Conservation (phyloP, 139 green algal species). For the Auxenochlorella protothecoides region DNA sequence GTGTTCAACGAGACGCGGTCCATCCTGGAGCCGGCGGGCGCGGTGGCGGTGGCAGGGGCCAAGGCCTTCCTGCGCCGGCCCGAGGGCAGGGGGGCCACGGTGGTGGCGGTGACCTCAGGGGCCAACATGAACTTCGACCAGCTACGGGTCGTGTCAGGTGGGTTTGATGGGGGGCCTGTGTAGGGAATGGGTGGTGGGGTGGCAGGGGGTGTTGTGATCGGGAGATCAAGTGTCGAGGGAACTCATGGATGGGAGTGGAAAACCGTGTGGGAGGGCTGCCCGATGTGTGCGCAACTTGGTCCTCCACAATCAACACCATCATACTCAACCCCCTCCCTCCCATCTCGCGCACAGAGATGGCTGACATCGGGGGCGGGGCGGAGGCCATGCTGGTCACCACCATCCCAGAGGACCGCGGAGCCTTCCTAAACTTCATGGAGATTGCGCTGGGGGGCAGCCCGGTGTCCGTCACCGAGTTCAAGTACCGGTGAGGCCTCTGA, state of each 20-base stretch:
- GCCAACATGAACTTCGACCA: constrained; percentile 97
- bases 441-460: constrained; percentile 21
- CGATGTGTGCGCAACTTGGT: background rate
- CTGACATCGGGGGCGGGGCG: constrained; percentile 63
- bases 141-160: constrained; percentile 66
- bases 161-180: background rate
- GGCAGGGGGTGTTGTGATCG: too few relatives aligned
- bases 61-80: constrained; percentile 40
- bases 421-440: constrained; percentile 57
- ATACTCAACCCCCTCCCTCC: background rate
- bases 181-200: too few relatives aligned
- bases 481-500: constrained; percentile 48
- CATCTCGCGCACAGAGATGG: constrained; percentile 58
- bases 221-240: too few relatives aligned
- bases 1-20: constrained; percentile 78
- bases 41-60: constrained; percentile 78
- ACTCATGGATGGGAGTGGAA: too few relatives aligned
- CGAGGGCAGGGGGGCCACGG: constrained; percentile 21
- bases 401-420: constrained; percentile 69
- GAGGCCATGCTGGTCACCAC: constrained; percentile 79
- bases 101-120: constrained; percentile 53
- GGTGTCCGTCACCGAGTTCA: constrained; percentile 80
- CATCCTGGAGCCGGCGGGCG: constrained; percentile 88
- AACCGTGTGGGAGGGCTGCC: background rate
- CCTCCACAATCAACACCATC: background rate